Base-by-base conservation (phyloP, 2,329 filamentous ascomycete genomes). In the Fusarium sp. region DNA sequence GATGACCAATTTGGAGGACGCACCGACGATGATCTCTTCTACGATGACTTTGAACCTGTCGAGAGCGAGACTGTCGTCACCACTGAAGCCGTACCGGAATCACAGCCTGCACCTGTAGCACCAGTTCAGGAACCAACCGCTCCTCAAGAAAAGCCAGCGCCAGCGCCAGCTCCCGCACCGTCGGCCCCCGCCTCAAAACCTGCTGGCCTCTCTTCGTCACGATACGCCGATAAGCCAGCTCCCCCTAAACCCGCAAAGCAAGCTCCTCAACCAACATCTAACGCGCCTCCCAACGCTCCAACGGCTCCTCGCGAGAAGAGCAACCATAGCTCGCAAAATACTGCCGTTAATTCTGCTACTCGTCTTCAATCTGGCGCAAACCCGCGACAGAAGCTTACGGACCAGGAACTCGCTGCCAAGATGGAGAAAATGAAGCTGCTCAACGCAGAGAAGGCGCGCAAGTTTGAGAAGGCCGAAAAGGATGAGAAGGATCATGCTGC, bases 1-100 rank as follows among this genome's bases (percentile, higher is more conserved):
- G 88, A 90, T 28, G 89, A 90, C 73, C 89, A 90, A 77, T 90
- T 90, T 74, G 85, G 87, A 67, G 89, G 88, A 54, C 85, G 89
- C 26, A 90, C 89, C 51, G 89, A 91, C 77, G 89, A 91, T 74
- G 89, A 90, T 77, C 84, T 91, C 67, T 91, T 91, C 78, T 87
- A 87, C 69, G 89, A 91, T 74, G 89, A 91, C 76, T 90, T 90
- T 66, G 89, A 90, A 79, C 88, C 88, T 13, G 84, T 90, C 57
- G 80, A 84, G 45, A 80, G 80, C 72, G 79, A 82, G 51, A 66
- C 80, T 10, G 74, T 82, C 28, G 70, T 80, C 28, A 68, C 76
- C n/a, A 56, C 76, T 47, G 74, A 77, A 44, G 60, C 28, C 15
- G 63, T 62, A 22, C 64, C 77, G 12, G 51, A 76, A 24, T 62